Evolutionary conservation across 129 eudicot species (phyloP), one percentile per base, ranked within the genome.

Genomic region (Solidago caesia): DNA sequence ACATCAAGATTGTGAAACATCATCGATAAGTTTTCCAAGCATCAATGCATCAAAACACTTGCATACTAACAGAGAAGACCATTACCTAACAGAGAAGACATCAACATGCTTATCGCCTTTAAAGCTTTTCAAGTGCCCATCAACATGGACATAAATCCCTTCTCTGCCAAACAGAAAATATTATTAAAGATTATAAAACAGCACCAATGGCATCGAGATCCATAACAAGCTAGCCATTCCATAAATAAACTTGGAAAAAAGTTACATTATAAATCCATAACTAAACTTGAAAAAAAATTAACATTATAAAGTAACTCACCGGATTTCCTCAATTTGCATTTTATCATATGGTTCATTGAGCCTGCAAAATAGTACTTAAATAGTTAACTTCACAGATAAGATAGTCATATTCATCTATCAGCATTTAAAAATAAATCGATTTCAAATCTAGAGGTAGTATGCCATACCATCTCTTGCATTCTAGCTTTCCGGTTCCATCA

Each of bases 401-500:
- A 33, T 33, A 33, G 39, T 33, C 39, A 33, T 33, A 33, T 33
- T 33, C 39, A 33, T 33, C 3, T 33, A 33, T 33, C 39, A 33
- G 39, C 3, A 33, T 33, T 33, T 33, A 33, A 33, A 33, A 33
- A 33, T 1, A 33, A 33, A 33, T 33, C 39, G 3, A 33, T 33
- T 33, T 33, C 39, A 33, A 3, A 33, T 33, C 39, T 2, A 33
- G 3, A 33, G 39, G 51, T 47, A 47, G 5, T 74, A 90, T 27
- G 57, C 44, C 39, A 8, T 80, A 91, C 99, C 99, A 95, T 91
- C 87, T 82, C 70, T 82, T 85, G 76, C 96, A 89, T 49, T 81
- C 85, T 70, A 91, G 79, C 53, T 87, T 85, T 21, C 96, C 97
- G 56, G 97, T 91, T 72, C 99, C 99, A 79, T 95, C 99, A 79